Evolutionary conservation across 2,329 filamentous ascomycete species (phyloP).

Genomic region (Botrytis elliptica): DNA sequence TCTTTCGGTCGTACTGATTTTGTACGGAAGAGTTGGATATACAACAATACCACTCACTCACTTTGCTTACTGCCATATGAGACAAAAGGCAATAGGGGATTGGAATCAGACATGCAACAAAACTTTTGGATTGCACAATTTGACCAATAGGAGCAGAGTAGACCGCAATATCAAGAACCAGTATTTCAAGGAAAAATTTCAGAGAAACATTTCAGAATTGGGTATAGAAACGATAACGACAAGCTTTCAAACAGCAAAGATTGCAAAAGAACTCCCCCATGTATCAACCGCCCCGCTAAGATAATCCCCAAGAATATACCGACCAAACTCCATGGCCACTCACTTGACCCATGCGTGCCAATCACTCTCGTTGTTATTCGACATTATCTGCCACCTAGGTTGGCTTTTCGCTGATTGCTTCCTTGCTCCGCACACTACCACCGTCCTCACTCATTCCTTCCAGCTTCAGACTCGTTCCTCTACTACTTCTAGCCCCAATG

Average conservation of each 20-base stretch:
- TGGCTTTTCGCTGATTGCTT: background rate
- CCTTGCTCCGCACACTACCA: slow-evolving; percentile 9
- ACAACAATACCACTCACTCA: background rate
- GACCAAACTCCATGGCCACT: slow-evolving; percentile 10
- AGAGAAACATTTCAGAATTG: background rate
- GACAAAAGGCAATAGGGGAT: background rate
- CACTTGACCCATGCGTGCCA: background rate
- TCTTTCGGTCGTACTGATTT: too few species aligned
- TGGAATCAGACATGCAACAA: background rate
- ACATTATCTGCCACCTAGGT: background rate
- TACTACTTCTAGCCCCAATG: slow-evolving; percentile 5
- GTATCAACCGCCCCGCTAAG: background rate
- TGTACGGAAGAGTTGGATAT: too few species aligned
- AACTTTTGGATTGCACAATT: background rate
- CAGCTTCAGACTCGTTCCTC: slow-evolving; percentile 15
- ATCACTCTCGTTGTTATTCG: background rate
- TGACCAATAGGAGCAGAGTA: background rate
- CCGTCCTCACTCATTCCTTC: slow-evolving; percentile 19
- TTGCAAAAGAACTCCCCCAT: slow-evolving; percentile 12
- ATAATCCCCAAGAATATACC: background rate
- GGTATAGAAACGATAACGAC: slow-evolving; percentile 10
- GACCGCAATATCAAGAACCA: background rate
- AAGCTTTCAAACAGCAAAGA: background rate
- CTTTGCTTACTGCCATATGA: background rate
- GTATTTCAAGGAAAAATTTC: background rate